Conservation (phyloP, 441 rosid genomes). For the Erodium texanum region DNA sequence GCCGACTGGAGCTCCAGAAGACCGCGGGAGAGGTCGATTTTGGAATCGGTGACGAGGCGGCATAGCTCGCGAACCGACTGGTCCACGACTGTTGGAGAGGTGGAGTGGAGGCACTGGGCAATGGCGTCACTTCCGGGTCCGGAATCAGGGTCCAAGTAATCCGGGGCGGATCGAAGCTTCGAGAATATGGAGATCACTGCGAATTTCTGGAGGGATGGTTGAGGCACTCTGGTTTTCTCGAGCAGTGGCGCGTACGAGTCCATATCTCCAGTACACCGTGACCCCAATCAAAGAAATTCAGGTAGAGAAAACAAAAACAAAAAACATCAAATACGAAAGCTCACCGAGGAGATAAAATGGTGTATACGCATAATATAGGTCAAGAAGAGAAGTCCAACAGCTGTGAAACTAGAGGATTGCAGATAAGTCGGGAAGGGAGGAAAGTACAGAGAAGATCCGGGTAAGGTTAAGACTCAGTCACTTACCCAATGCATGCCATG, state of each 20-base stretch:
- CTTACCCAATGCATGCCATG: too few species aligned
- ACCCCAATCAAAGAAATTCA: too few species aligned
- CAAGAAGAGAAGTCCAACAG: too few species aligned
- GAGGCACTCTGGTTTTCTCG: slow-evolving; percentile 64
- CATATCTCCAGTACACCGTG: too few species aligned
- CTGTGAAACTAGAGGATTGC: too few species aligned
- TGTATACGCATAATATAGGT: too few species aligned
- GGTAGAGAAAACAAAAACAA: too few species aligned
- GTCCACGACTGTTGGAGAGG: slow-evolving; percentile 65
- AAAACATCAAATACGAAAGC: too few species aligned
- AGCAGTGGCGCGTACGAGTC: slow-evolving; percentile 54
- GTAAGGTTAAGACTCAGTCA: too few species aligned
- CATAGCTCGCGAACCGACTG: slow-evolving; percentile 81
- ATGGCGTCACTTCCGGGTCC: slow-evolving; percentile 51
- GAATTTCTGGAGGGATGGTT: slow-evolving; percentile 72
- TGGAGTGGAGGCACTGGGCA: slow-evolving; percentile 52
- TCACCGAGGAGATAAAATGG: too few species aligned
- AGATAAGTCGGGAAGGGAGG: too few species aligned
- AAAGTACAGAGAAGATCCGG: too few species aligned
- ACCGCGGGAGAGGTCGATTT: slow-evolving; percentile 40
- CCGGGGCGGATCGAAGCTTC: slow-evolving; percentile 57
- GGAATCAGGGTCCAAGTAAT: slow-evolving; percentile 42
- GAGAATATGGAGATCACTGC: slow-evolving; percentile 77
- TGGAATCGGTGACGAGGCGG: slow-evolving; percentile 55
- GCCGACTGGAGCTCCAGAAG: slow-evolving; percentile 75